These are phyloP conservation scores for Agrostemma githago DNA, from an alignment of 148 eudicot genomes.

Conservation along the genomic window DNA sequence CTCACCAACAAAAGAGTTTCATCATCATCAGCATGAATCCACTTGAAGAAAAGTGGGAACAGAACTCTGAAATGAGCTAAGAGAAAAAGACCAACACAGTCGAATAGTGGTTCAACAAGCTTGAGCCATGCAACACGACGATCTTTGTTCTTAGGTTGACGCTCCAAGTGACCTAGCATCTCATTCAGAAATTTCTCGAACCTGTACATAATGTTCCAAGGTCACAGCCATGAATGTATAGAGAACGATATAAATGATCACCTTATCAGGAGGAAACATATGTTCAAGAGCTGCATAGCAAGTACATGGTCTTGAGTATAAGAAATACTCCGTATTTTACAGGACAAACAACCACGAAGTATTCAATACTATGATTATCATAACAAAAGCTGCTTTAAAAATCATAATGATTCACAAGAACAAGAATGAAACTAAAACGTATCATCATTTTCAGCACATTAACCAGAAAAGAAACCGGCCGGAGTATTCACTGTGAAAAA, in stretches of 20 bases:
- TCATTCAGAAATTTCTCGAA: conserved; percentile 79
- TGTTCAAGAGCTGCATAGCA: not conserved
- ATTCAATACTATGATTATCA: not conserved
- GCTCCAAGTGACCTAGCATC: conserved; percentile 91
- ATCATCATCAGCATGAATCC: conserved; percentile 98
- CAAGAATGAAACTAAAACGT: not conserved
- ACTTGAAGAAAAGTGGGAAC: conserved; percentile 85
- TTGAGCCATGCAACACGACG: conserved; percentile 83
- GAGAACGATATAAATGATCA: not conserved
- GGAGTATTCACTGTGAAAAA: not conserved
- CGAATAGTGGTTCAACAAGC: conserved; percentile 60
- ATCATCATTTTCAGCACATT: not conserved
- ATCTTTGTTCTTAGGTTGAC: conserved; percentile 83
- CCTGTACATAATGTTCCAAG: conserved; percentile 37
- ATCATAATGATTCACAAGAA: not conserved
- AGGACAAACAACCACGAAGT: not conserved
- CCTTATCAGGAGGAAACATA: not conserved
- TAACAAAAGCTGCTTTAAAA: not conserved
- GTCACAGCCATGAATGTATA: conserved; percentile 3
- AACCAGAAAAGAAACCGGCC: not conserved
- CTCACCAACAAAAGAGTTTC: conserved; percentile 78
- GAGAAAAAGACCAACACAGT: conserved; percentile 62
- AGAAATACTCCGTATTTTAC: no score
- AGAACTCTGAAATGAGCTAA: conserved; percentile 84
- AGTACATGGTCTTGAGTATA: not conserved